Percentiles rank a stretch among this genome's conserved stretches.
Conservation (phyloP, 2,329 filamentous ascomycete genomes). For the Hypoxylon sp. region DNA sequence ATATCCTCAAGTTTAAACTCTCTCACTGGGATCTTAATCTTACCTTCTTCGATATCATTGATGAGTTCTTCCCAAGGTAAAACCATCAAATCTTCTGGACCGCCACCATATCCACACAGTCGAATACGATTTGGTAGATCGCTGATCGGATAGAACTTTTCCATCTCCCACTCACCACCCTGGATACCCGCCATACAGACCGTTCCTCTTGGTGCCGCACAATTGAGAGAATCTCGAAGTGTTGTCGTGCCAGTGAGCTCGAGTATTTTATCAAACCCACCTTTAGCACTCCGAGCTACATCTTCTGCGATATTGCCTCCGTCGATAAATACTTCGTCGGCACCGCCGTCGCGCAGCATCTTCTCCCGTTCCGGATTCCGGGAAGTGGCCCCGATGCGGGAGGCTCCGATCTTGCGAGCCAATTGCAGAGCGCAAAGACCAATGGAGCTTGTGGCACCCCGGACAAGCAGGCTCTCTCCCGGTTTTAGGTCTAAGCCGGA, state of each 20-base stretch:
- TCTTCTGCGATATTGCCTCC: slow-evolving; percentile 3
- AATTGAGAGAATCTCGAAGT: slow-evolving; percentile 7
- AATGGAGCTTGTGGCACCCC: slow-evolving; percentile 56
- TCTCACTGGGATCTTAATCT: slow-evolving; percentile 31
- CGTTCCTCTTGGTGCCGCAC: background rate
- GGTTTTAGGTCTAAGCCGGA: slow-evolving; percentile 49
- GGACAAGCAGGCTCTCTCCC: slow-evolving; percentile 56
- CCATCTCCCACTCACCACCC: slow-evolving; percentile 36
- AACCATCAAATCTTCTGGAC: slow-evolving; percentile 22
- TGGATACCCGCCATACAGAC: slow-evolving; percentile 16
- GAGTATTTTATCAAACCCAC: slow-evolving; percentile 55
- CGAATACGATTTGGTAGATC: slow-evolving; percentile 13
- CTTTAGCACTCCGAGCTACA: slow-evolving; percentile 20
- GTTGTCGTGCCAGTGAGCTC: slow-evolving; percentile 47
- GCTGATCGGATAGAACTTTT: slow-evolving; percentile 12
- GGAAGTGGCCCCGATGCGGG: slow-evolving; percentile 11
- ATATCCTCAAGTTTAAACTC: slow-evolving; percentile 38
- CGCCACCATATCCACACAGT: slow-evolving; percentile 8
- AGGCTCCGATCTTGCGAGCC: slow-evolving; percentile 7
- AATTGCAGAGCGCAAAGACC: slow-evolving; percentile 14
- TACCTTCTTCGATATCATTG: slow-evolving; percentile 30
- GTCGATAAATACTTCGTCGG: slow-evolving; percentile 5
- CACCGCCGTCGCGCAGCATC: slow-evolving; percentile 1
- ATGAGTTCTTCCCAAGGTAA: slow-evolving; percentile 35
- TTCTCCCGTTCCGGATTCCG: background rate